These are phyloP conservation scores for Eutypella sp. DNA, from an alignment of 2,329 filamentous ascomycete genomes.

Conservation along the genomic window DNA sequence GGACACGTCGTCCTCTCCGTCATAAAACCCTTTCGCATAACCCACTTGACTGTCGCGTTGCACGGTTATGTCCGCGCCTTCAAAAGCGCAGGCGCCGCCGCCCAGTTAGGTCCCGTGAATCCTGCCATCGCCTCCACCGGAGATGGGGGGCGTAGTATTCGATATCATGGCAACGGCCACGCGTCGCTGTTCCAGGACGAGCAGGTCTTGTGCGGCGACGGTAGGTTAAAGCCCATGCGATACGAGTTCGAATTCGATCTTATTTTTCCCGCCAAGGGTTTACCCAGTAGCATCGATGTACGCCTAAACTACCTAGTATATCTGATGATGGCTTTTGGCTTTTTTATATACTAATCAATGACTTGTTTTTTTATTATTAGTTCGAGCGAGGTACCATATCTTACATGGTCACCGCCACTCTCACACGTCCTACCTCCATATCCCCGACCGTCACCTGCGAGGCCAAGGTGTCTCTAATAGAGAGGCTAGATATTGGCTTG, in stretches of 20 bases:
- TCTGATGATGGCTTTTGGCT: too few species aligned
- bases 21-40: constrained; percentile 70
- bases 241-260: constrained; percentile 79
- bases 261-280: constrained; percentile 60
- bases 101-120: constrained; percentile 40
- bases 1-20: constrained; percentile 70
- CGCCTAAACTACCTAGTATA: constrained; percentile 31
- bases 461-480: constrained; percentile 71
- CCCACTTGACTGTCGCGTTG: constrained; percentile 72
- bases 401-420: constrained; percentile 83
- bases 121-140: constrained; percentile 34
- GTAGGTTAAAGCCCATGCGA: constrained; percentile 65
- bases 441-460: constrained; percentile 75
- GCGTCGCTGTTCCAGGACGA: constrained; percentile 82
- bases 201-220: constrained; percentile 72
- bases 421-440: constrained; percentile 85
- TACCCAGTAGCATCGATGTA: constrained; percentile 95
- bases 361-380: constrained; percentile 50
- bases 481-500: constrained; percentile 78
- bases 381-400: constrained; percentile 93
- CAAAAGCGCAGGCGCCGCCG: constrained; percentile 59
- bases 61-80: constrained; percentile 77
- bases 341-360: constrained; percentile 18
- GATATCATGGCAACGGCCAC: constrained; percentile 71
- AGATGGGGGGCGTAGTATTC: constrained; percentile 34